Percentiles rank a stretch among this genome's conserved stretches.
phyloP scores from a whole-genome alignment of 306 rosid species.

The Canavalia gladiata region DNA sequence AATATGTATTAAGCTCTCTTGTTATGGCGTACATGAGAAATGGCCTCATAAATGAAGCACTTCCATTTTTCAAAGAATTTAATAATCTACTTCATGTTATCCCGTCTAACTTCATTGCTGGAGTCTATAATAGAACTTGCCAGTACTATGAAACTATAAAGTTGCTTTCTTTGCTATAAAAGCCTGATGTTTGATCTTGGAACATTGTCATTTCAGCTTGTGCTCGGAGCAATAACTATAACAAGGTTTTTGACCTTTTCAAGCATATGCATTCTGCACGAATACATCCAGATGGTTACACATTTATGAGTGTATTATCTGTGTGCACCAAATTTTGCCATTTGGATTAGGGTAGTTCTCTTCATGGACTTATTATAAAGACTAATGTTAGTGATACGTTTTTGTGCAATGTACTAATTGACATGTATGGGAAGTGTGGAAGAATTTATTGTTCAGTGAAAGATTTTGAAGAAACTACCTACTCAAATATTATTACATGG shows the following conservation, averaged over 20 bases:
- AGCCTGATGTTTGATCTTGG: slow-evolving; percentile 75
- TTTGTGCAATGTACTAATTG: slow-evolving; percentile 64
- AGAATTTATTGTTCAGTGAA: slow-evolving; percentile 59
- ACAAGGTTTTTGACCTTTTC: slow-evolving; percentile 64
- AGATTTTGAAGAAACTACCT: slow-evolving; percentile 60
- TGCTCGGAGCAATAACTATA: slow-evolving; percentile 59
- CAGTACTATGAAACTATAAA: slow-evolving; percentile 64
- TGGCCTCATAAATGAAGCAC: slow-evolving; percentile 67
- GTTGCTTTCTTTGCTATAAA: slow-evolving; percentile 62
- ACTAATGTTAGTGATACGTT: slow-evolving; percentile 60
- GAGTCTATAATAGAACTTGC: slow-evolving; percentile 65
- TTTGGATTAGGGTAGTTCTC: slow-evolving; percentile 70
- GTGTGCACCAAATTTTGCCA: slow-evolving; percentile 64
- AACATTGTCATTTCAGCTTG: slow-evolving; percentile 74
- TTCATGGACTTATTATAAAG: slow-evolving; percentile 71
- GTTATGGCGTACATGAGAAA: slow-evolving; percentile 67
- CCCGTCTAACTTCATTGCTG: slow-evolving; percentile 68
- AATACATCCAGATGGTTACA: slow-evolving; percentile 67
- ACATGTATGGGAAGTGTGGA: slow-evolving; percentile 88
- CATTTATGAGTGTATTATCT: slow-evolving; percentile 65
- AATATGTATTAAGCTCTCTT: slow-evolving; percentile 71
- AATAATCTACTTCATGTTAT: slow-evolving; percentile 52
- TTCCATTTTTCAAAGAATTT: slow-evolving; percentile 55
- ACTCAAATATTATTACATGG: slow-evolving; percentile 75
- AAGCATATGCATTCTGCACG: slow-evolving; percentile 60